Conservation (phyloP, 208 protist species). For the Wallacemonas sp. region DNA sequence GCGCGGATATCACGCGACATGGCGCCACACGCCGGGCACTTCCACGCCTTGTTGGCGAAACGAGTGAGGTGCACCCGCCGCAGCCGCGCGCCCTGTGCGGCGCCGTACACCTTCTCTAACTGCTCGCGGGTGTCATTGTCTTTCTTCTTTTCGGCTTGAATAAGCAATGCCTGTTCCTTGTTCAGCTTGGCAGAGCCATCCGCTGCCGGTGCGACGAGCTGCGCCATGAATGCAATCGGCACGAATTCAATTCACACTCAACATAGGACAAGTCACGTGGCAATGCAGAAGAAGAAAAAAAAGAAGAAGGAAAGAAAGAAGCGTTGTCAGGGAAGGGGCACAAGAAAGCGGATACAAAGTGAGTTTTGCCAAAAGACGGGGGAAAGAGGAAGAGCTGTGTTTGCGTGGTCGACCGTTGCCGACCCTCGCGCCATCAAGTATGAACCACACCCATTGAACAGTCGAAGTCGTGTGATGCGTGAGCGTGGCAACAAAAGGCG, state of each 20-base stretch:
- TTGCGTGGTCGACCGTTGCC: too few species aligned
- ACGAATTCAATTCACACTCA: too few species aligned
- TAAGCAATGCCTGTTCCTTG: constrained; percentile 26
- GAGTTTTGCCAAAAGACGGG: too few species aligned
- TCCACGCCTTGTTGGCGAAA: constrained; percentile 24
- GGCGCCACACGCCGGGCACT: constrained; percentile 29
- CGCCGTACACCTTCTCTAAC: constrained; percentile 38
- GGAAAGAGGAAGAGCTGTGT: too few species aligned
- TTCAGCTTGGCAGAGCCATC: constrained; percentile 23
- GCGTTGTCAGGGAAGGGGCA: too few species aligned
- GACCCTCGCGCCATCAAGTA: too few species aligned
- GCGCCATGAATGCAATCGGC: constrained; percentile 17
- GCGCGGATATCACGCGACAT: constrained; percentile 40
- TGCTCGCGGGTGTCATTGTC: constrained; percentile 41
- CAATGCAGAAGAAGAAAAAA: not conserved
- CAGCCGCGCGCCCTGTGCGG: constrained; percentile 13
- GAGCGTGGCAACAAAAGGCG: not conserved
- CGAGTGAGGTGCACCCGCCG: constrained; percentile 28
- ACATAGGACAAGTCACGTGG: not conserved
- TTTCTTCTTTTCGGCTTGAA: constrained; percentile 45
- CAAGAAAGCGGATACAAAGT: too few species aligned
- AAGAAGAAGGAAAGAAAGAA: too few species aligned
- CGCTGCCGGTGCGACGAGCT: constrained; percentile 21
- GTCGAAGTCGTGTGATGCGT: not conserved
- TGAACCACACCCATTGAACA: too few species aligned